Evolutionary conservation across 1,139 yeast genomes (phyloP), one percentile per base, ranked within the genome.

Genomic region (Scheffersomyces parashehatae): DNA sequence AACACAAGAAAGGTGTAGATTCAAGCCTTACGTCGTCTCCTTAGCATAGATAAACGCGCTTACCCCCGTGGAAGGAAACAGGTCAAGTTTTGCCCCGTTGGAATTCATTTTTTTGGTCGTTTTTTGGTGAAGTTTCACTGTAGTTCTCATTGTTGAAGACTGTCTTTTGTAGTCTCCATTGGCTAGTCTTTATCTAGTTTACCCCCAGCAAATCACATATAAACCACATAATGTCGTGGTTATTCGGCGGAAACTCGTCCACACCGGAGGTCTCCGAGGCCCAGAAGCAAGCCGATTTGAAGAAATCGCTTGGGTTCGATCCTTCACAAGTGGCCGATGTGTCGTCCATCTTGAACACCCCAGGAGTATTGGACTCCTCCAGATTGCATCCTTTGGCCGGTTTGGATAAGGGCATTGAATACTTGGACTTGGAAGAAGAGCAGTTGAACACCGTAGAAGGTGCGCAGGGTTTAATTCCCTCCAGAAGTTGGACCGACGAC

Each of bases 401-500:
- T 10, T 79, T 93, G 54, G 91, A 87, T 52, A 84, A 83, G 58
- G 95, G 93, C 40, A 81, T 93, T 46, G 98, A 93, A 65, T 93
- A 85, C 65, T 74, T 93, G 59, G 96, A 90, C 56, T 76, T 93
- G 51, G 98, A 93, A 61, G 95, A 86, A 48, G 82, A 78, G 56
- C 77, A 84, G 53, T 72, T 90, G 52, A 81, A 82, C 41, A 70
- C 80, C 15, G 70, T 88, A 57, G 95, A 90, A 59, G 97, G 97
- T 35, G 82, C 96, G 1, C 88, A 88, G 62, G 96, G 97, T 47
- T 67, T 93, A 47, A 80, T 93, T 54, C 97, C 99, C 32, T 87
- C 95, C 32, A 85, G 97, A 70, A 96, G 95, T 58, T 93, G 97
- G 96, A 81, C 91, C 12, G 99, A 93, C 65, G 98, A 93, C 68